Percentiles rank a stretch among this genome's conserved stretches.
Evolutionary conservation across 257 asterid genomes (phyloP).

Genomic region (Ligustrum vulgare): DNA sequence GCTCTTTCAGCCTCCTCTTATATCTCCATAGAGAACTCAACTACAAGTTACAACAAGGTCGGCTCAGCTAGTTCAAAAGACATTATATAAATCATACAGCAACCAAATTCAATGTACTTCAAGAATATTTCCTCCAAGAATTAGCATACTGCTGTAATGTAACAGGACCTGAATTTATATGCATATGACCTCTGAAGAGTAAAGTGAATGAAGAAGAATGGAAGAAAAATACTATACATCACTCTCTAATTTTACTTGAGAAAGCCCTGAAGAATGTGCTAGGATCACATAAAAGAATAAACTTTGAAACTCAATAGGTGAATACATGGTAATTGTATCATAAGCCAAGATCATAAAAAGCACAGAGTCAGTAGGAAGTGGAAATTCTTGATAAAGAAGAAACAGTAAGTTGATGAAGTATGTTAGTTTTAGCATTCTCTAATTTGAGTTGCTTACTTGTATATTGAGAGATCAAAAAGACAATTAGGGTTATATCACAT

Average conservation of each 20-base stretch:
- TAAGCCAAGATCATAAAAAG: background rate
- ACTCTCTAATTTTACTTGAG: background rate
- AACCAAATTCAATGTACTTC: slow-evolving; percentile 3
- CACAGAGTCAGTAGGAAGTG: background rate
- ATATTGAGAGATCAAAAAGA: slow-evolving; percentile 10
- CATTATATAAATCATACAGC: slow-evolving; percentile 3
- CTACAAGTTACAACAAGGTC: slow-evolving; percentile 35
- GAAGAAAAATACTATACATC: background rate
- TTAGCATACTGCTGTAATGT: background rate
- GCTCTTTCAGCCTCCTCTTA: slow-evolving; percentile 72
- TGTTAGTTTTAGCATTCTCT: background rate
- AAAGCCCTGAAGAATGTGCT: background rate
- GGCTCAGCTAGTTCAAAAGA: slow-evolving; percentile 18
- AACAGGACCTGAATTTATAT: background rate
- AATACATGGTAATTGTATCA: background rate
- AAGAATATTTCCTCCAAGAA: background rate
- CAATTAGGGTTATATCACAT: background rate
- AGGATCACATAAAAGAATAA: background rate
- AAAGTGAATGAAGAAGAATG: background rate
- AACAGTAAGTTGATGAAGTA: background rate
- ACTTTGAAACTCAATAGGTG: background rate
- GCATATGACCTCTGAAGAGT: background rate
- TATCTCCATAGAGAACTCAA: slow-evolving; percentile 73
- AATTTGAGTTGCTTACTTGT: background rate
- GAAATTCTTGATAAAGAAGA: background rate